A percentile compares a stretch with the other conserved stretches of the same genome.
Conservation (phyloP, 306 rosid species). For the Cucurbita maxima region DNA sequence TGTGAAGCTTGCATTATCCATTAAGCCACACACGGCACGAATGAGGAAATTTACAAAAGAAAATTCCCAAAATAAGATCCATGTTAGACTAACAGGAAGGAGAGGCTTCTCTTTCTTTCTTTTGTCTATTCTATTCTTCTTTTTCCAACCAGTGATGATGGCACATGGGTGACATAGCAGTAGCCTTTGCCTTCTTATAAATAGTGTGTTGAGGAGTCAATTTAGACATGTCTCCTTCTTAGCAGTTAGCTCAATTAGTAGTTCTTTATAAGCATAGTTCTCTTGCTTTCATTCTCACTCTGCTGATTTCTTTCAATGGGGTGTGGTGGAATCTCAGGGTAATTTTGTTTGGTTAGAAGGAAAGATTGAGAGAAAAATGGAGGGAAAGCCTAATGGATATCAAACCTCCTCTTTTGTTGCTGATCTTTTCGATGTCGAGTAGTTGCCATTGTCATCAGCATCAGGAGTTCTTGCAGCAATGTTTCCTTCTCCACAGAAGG, state of each 20-base stretch:
- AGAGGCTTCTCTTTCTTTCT: background rate
- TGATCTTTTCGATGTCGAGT: slow-evolving; percentile 35
- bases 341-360: background rate
- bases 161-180: slow-evolving; percentile 19
- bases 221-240: background rate
- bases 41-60: background rate
- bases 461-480: slow-evolving; percentile 30
- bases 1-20: slow-evolving; percentile 8
- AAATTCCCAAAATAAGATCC: slow-evolving; percentile 8
- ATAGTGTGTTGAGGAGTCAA: slow-evolving; percentile 8
- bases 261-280: background rate
- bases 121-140: background rate
- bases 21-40: slow-evolving; percentile 8
- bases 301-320: background rate
- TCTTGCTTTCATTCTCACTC: slow-evolving; percentile 3
- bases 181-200: slow-evolving; percentile 16
- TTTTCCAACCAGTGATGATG: slow-evolving; percentile 2
- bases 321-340: background rate
- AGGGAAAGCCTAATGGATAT: slow-evolving; percentile 17
- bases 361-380: slow-evolving; percentile 14
- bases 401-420: slow-evolving; percentile 31
- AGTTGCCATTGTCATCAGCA: slow-evolving; percentile 18
- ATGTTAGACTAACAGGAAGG: background rate
- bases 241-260: background rate
- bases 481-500: slow-evolving; percentile 34